Percentiles rank a stretch among this genome's conserved stretches.
phyloP scores from a whole-genome alignment of 2,329 filamentous ascomycete genomes.

The Ceratocystis cubensis region DNA sequence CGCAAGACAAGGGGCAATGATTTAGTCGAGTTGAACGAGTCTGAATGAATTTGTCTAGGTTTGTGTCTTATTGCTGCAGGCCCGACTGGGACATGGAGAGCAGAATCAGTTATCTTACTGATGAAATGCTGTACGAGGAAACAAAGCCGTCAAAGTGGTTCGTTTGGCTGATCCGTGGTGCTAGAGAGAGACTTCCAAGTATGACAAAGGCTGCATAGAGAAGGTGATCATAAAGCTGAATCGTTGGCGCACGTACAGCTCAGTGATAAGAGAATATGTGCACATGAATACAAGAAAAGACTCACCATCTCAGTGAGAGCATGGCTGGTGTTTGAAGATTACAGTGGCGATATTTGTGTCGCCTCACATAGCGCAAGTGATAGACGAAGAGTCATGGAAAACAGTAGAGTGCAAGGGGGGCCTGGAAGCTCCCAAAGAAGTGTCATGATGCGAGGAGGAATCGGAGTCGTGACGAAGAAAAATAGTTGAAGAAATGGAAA shows the following conservation, averaged over 20 bases:
- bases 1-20: too few relatives aligned
- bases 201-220: neutral
- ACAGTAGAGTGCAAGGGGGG: neutral
- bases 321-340: neutral
- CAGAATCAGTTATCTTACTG: too few relatives aligned
- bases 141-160: neutral
- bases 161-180: neutral
- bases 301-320: too few relatives aligned
- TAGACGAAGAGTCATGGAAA: neutral
- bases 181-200: neutral
- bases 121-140: too few relatives aligned
- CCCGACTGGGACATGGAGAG: too few relatives aligned
- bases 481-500: neutral
- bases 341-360: neutral
- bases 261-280: neutral
- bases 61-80: too few relatives aligned
- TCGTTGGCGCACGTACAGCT: neutral
- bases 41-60: too few relatives aligned
- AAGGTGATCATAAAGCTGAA: neutral
- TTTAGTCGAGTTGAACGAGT: too few relatives aligned
- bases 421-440: neutral
- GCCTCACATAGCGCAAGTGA: neutral
- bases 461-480: neutral
- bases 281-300: neutral
- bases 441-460: constrained; percentile 7